phyloP scores from a whole-genome alignment of 2,329 filamentous ascomycete species.

The Eurotiales sp. region DNA sequence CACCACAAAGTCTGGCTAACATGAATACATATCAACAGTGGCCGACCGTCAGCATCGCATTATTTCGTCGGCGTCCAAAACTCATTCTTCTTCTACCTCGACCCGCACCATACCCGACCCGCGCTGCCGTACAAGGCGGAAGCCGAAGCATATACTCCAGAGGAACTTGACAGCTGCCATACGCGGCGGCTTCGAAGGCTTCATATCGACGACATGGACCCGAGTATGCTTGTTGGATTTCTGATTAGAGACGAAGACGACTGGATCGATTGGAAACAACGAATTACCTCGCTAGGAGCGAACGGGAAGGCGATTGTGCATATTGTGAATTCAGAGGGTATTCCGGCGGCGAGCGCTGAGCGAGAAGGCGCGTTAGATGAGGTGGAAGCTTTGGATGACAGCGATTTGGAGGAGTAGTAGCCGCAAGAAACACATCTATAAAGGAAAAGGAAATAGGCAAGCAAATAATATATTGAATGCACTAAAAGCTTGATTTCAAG shows the following conservation, averaged over 20 bases:
- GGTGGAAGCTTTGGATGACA: constrained; percentile 76
- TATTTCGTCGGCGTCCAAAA: constrained; percentile 73
- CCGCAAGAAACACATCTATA: too few relatives aligned
- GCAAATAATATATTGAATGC: constrained; percentile 18
- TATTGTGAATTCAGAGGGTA: constrained; percentile 67
- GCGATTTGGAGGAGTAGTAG: constrained; percentile 7
- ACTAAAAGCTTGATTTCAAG: constrained; percentile 34
- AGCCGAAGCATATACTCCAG: constrained; percentile 55
- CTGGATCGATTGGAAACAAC: constrained; percentile 75
- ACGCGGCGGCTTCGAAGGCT: constrained; percentile 78
- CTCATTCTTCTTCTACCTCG: constrained; percentile 84
- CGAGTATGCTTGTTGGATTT: constrained; percentile 95
- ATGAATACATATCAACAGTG: constrained; percentile 52
- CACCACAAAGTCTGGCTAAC: too few relatives aligned
- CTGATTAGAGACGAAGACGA: constrained; percentile 78
- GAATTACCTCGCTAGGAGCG: constrained; percentile 60
- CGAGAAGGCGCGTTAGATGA: constrained; percentile 77
- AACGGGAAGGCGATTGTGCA: constrained; percentile 84
- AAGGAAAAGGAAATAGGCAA: background rate
- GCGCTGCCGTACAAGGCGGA: constrained; percentile 60
- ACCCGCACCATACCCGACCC: constrained; percentile 82
- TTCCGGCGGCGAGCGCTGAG: constrained; percentile 53
- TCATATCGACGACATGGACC: constrained; percentile 89
- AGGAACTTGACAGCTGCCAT: constrained; percentile 80
- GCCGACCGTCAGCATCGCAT: constrained; percentile 84